phyloP scores from a whole-genome alignment of 106 monocot species.

The Platanthera zijinensis region DNA sequence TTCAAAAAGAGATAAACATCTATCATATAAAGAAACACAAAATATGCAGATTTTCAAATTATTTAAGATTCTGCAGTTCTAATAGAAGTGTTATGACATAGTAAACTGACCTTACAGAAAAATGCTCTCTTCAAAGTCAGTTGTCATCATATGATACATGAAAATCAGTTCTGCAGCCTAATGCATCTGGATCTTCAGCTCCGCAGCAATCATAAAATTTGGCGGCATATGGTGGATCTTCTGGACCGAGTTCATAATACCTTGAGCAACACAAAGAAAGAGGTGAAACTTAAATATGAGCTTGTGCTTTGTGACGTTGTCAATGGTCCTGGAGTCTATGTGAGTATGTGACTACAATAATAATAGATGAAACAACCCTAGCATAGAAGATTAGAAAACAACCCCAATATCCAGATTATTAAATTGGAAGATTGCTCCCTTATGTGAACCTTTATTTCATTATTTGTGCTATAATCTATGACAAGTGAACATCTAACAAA shows the following conservation, averaged over 20 bases:
- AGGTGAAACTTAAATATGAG: background rate
- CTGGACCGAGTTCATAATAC: constrained; percentile 86
- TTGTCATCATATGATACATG: constrained; percentile 86
- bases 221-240: constrained; percentile 96
- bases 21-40: background rate
- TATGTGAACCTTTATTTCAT: too few species aligned
- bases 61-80: too few species aligned
- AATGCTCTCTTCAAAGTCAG: constrained; percentile 8
- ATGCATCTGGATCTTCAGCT: constrained; percentile 78
- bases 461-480: too few species aligned
- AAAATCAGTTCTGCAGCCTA: constrained; percentile 60
- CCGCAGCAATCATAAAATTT: constrained; percentile 99
- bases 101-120: too few species aligned
- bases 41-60: background rate
- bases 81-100: too few species aligned
- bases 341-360: background rate
- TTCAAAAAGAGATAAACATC: background rate
- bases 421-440: too few species aligned
- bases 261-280: constrained; percentile 15
- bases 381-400: too few species aligned
- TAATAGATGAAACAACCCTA: background rate
- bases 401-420: too few species aligned
- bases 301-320: background rate
- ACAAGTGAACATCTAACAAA: too few species aligned
- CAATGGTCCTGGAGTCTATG: background rate